Conservation (phyloP, 2,329 filamentous ascomycete species). For the Arthrobotrys sphaeroides region DNA sequence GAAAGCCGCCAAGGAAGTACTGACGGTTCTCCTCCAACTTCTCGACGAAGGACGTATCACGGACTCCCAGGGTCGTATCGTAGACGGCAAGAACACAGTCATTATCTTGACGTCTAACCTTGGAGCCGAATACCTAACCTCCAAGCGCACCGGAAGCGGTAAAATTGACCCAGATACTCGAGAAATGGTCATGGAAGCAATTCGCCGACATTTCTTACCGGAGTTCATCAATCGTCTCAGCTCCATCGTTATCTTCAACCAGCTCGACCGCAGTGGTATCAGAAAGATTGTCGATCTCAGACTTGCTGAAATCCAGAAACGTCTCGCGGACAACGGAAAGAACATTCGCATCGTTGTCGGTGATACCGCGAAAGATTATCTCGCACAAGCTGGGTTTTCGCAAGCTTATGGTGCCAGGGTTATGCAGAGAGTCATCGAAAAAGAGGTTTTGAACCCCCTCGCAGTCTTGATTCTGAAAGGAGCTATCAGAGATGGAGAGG, state of each 20-base stretch:
- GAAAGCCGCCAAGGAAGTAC: conserved; percentile 96
- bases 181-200: conserved; percentile 87
- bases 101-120: conserved; percentile 99
- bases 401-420: conserved; percentile 94
- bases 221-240: conserved; percentile 99
- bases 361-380: conserved; percentile 88
- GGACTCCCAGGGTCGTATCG: conserved; percentile 91
- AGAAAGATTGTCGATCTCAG: conserved; percentile 94
- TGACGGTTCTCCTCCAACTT: conserved; percentile 96
- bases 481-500: conserved; percentile 84
- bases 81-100: conserved; percentile 97
- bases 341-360: conserved; percentile 86
- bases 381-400: conserved; percentile 90
- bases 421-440: conserved; percentile 88
- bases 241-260: conserved; percentile 97
- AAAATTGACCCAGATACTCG: conserved; percentile 84
- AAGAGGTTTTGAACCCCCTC: conserved; percentile 92
- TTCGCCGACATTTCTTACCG: conserved; percentile 95
- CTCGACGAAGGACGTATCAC: conserved; percentile 99
- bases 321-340: conserved; percentile 82
- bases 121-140: conserved; percentile 82
- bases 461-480: conserved; percentile 90
- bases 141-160: conserved; percentile 72
- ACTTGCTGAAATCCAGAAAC: conserved; percentile 86
- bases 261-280: conserved; percentile 87